These are phyloP conservation scores for Dictyophora rubrovolvata DNA, from an alignment of 768 basidiomycete species.

Conservation along the genomic window DNA sequence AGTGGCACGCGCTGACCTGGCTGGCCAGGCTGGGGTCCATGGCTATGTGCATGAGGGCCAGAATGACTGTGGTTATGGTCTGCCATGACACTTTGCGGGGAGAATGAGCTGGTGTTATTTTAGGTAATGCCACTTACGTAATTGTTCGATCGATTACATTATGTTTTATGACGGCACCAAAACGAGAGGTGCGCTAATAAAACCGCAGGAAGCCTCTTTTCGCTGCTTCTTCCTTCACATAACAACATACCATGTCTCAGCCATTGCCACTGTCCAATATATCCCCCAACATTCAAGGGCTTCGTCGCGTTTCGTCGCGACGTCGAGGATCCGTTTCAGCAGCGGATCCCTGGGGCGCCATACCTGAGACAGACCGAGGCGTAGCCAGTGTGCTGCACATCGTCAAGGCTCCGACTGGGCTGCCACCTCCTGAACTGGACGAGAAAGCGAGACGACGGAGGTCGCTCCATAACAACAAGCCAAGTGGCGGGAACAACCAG, in stretches of 20 bases:
- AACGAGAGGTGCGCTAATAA: not conserved
- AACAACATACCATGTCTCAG: not conserved
- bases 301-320: slow-evolving; percentile 31
- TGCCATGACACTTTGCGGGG: not conserved
- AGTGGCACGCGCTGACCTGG: not conserved
- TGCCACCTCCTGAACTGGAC: not conserved
- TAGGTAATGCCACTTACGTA: not conserved
- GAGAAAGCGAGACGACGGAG: slow-evolving; percentile 3
- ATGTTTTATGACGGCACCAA: not conserved
- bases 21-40: slow-evolving; percentile 2
- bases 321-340: slow-evolving; percentile 64
- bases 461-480: slow-evolving; percentile 1
- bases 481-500: slow-evolving; percentile 8
- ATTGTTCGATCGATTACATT: not conserved
- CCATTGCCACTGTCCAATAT: not conserved
- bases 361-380: slow-evolving; percentile 39
- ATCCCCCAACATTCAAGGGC: not conserved
- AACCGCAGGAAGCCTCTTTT: not conserved
- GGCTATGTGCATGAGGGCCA: not conserved
- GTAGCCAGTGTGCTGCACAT: slow-evolving; percentile 44
- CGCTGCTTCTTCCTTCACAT: not conserved
- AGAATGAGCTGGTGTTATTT: not conserved
- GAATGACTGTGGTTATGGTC: slow-evolving; percentile 4
- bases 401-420: slow-evolving; percentile 16
- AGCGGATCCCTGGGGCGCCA: slow-evolving; percentile 50